Evolutionary conservation across 1,284 basidiomycete species (phyloP), one percentile per base, ranked within the genome.

Genomic region (Lignosus rhinocerotis): DNA sequence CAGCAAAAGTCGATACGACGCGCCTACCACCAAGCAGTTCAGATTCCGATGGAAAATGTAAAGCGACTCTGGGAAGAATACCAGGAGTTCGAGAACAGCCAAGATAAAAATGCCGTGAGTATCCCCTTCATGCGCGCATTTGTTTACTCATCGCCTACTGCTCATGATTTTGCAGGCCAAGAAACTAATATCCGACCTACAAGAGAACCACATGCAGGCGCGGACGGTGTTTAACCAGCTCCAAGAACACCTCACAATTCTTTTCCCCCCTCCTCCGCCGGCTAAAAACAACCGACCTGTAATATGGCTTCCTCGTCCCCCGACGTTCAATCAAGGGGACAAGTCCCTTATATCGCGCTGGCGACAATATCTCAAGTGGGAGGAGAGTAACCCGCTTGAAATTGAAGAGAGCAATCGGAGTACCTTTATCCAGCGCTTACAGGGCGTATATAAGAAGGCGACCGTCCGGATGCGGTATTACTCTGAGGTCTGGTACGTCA

Each of bases 61-160:
- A 96, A 98, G 74, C 80, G 82, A 43, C 82, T 99, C 43, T 99
- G 97, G 97, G 88, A 92, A 70, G 94, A 97, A 55, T 92, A 96
- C 66, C 96, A 98, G 73, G 79, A 89, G 0, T 99, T 98, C 69
- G 97, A 99, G 74, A 95, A 87, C 60, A 83, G 83, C 42, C 78
- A 98, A 66, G 98, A 96, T 78, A 91, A 92, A 71, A 89, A 94
- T 63, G 97, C 94, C 30, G 88, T 87, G 56, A 68, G 62, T 41
- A 8, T 31, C 9, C 39, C 17, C 7, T 31, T 14, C 25, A 3
- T 6, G 10, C 10, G 9, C 8, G 5, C 19, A 30, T 14, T 19
- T 7, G 43, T n/a, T 21, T 41, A n/a, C 17, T 41, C 34, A 30
- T 36, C 5, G 3, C n/a, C 9, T 19, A 6, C 53, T 11, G 36